Evolutionary conservation across 257 asterid species (phyloP).

Genomic region (Nicotiana paniculata): DNA sequence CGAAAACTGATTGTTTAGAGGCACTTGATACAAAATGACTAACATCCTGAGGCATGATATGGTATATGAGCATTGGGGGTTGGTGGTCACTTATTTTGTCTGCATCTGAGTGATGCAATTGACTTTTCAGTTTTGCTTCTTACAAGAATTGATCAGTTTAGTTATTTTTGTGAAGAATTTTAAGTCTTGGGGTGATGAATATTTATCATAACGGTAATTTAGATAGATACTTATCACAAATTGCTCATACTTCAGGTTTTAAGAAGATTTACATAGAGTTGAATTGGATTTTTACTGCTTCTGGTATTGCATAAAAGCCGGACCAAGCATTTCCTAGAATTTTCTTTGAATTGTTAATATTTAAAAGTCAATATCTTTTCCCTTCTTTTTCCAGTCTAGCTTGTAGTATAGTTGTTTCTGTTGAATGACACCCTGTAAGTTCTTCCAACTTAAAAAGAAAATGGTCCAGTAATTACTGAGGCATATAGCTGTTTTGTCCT

Average conservation of each 20-base stretch:
- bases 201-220: not conserved
- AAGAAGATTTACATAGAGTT: not conserved
- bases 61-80: not conserved
- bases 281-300: not conserved
- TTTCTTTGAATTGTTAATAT: not conserved
- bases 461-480: not conserved
- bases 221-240: not conserved
- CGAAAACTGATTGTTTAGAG: not conserved
- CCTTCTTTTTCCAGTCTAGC: not conserved
- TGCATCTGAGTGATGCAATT: not conserved
- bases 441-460: not conserved
- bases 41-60: not conserved
- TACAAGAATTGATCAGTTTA: not conserved
- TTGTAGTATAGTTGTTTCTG: slow-evolving; percentile 1
- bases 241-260: not conserved
- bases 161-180: not conserved
- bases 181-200: not conserved
- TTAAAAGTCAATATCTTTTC: not conserved
- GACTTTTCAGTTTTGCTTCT: not conserved
- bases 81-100: not conserved
- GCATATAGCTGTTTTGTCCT: not conserved
- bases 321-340: not conserved
- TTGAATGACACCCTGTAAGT: not conserved
- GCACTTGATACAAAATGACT: not conserved
- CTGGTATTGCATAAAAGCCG: not conserved